A percentile compares a stretch with the other conserved stretches of the same genome.
Conservation (phyloP, 805 yeast species). For the Kazachstania kunashirensis region DNA sequence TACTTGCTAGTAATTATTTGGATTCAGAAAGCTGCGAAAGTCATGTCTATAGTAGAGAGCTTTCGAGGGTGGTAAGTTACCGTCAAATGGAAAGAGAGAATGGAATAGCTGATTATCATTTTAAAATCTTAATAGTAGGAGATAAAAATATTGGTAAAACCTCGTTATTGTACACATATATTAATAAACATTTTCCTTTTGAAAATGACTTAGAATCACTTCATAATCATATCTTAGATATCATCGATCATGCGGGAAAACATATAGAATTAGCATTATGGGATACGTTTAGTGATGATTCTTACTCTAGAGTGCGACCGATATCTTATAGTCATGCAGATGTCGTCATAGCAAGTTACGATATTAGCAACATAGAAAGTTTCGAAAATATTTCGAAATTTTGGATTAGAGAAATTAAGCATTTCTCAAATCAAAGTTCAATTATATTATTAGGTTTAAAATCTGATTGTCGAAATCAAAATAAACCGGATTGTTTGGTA, state of each 20-base stretch:
- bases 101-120: slow-evolving; percentile 29
- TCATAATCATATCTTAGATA: slow-evolving; percentile 61
- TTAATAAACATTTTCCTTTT: slow-evolving; percentile 56
- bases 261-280: slow-evolving; percentile 63
- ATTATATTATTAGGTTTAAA: slow-evolving; percentile 76
- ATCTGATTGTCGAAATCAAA: slow-evolving; percentile 48
- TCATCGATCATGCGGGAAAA: slow-evolving; percentile 39
- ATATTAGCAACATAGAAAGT: slow-evolving; percentile 53
- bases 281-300: slow-evolving; percentile 92
- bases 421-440: slow-evolving; percentile 75
- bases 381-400: slow-evolving; percentile 64
- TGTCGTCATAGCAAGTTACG: slow-evolving; percentile 63
- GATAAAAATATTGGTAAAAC: slow-evolving; percentile 93
- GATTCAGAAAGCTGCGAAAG: background rate
- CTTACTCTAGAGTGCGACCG: slow-evolving; percentile 71
- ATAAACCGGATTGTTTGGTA: no score
- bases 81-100: slow-evolving; percentile 18
- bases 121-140: slow-evolving; percentile 73
- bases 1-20: background rate
- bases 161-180: slow-evolving; percentile 54
- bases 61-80: slow-evolving; percentile 22
- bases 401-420: slow-evolving; percentile 83
- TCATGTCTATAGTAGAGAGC: slow-evolving; percentile 18
- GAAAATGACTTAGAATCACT: slow-evolving; percentile 75
- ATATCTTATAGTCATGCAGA: slow-evolving; percentile 73